phyloP scores from a whole-genome alignment of 2,329 filamentous ascomycete species.

The Xylaria sp. region DNA sequence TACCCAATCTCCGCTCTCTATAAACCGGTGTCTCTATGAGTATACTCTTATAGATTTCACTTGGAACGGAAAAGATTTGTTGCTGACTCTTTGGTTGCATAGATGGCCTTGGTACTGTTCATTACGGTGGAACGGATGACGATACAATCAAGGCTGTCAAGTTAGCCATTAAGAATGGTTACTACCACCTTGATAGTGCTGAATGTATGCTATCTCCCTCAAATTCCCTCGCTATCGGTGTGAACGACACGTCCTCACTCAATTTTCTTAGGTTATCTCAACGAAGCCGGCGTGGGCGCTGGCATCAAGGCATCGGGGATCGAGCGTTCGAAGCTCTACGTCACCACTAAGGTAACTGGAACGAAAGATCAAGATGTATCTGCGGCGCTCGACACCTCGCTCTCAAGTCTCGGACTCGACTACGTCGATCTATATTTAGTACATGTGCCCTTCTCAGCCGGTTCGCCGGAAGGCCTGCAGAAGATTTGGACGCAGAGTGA shows the following conservation, averaged over 20 bases:
- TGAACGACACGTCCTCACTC: not conserved
- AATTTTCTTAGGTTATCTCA: conserved; percentile 62
- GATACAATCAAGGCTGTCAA: conserved; percentile 61
- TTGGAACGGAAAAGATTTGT: not conserved
- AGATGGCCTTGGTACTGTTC: conserved; percentile 74
- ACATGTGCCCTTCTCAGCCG: conserved; percentile 65
- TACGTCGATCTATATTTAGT: conserved; percentile 77
- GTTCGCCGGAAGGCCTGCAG: conserved; percentile 63
- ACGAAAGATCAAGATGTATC: conserved; percentile 54
- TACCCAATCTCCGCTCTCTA: not conserved
- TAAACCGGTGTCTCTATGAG: not conserved
- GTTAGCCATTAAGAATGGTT: conserved; percentile 72
- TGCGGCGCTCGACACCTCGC: conserved; percentile 65
- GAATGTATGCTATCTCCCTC: conserved; percentile 61
- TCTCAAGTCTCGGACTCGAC: conserved; percentile 72
- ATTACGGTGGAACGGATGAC: conserved; percentile 70
- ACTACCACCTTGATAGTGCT: conserved; percentile 77
- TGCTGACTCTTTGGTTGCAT: not conserved
- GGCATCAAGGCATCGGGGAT: conserved; percentile 74
- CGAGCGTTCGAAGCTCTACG: conserved; percentile 72
- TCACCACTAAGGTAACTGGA: conserved; percentile 68
- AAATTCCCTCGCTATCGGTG: not conserved
- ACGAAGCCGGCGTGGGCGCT: conserved; percentile 74
- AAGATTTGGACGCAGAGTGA: conserved; percentile 62
- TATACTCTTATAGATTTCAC: not conserved